phyloP scores from a whole-genome alignment of 1,284 basidiomycete genomes.

The Sutorius eximius region DNA sequence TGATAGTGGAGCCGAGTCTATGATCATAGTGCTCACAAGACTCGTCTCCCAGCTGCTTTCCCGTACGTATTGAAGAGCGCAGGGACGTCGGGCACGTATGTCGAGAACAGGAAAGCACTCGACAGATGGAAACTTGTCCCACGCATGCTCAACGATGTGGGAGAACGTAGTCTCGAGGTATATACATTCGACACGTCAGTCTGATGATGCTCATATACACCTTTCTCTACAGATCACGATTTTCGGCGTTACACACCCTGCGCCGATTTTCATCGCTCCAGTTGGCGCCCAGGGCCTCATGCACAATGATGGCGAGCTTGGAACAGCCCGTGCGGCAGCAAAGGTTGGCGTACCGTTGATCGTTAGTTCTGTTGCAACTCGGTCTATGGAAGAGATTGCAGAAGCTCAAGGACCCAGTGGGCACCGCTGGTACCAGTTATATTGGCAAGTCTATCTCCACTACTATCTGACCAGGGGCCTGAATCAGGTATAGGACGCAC shows the following conservation, averaged over 20 bases:
- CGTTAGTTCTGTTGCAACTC: conserved; percentile 69
- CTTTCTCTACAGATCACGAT: conserved; percentile 52
- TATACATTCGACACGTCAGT: no score
- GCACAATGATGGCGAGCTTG: conserved; percentile 67
- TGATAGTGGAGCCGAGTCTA: not conserved
- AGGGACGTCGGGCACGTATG: conserved; percentile 57
- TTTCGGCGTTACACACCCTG: conserved; percentile 65
- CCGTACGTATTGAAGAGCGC: conserved; percentile 64
- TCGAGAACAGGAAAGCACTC: conserved; percentile 56
- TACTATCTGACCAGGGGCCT: not conserved
- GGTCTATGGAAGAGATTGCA: conserved; percentile 74
- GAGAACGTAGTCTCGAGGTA: conserved; percentile 62
- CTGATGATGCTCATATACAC: not conserved
- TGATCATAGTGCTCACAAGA: not conserved
- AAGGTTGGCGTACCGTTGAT: conserved; percentile 67
- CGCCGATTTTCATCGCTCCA: conserved; percentile 71
- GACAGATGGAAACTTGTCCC: conserved; percentile 67
- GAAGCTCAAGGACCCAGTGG: conserved; percentile 57
- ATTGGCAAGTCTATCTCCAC: conserved; percentile 48
- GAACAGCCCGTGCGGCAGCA: conserved; percentile 62
- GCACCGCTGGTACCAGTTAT: conserved; percentile 79
- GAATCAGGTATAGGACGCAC: conserved; percentile 47
- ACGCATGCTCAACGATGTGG: conserved; percentile 74
- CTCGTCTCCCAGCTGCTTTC: conserved; percentile 51
- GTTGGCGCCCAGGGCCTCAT: conserved; percentile 76